These are phyloP conservation scores for Abortiporus biennis DNA, from an alignment of 1,284 basidiomycete genomes.

Conservation along the genomic window DNA sequence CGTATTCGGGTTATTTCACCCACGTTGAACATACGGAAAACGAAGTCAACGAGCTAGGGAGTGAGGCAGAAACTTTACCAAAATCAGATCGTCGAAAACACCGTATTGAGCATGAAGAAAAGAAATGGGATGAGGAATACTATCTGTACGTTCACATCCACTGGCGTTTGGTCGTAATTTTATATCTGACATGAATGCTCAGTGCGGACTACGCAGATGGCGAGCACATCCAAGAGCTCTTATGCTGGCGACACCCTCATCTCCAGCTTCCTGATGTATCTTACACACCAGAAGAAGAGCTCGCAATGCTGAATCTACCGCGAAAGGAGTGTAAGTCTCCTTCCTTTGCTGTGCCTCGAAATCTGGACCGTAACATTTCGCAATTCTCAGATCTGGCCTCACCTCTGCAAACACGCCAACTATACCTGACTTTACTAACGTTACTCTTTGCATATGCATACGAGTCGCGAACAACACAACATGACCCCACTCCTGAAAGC, in stretches of 20 bases:
- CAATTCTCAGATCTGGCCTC: slow-evolving; percentile 52
- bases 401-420: slow-evolving; percentile 42
- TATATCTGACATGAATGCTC: slow-evolving; percentile 2
- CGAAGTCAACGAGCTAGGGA: slow-evolving; percentile 71
- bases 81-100: slow-evolving; percentile 37
- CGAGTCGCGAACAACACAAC: slow-evolving; percentile 67
- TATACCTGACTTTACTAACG: slow-evolving; percentile 64
- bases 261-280: slow-evolving; percentile 30
- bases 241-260: slow-evolving; percentile 56
- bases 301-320: slow-evolving; percentile 61
- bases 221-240: slow-evolving; percentile 62
- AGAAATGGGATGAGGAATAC: slow-evolving; percentile 76
- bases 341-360: no score
- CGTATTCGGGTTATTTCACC: slow-evolving; percentile 66
- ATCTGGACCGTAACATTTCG: slow-evolving; percentile 6
- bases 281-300: slow-evolving; percentile 68
- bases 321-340: slow-evolving; percentile 65
- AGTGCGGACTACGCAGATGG: slow-evolving; percentile 79
- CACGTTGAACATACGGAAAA: slow-evolving; percentile 69
- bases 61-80: slow-evolving; percentile 49
- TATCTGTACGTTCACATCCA: slow-evolving; percentile 54
- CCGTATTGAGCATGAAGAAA: slow-evolving; percentile 54
- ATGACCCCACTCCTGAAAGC: slow-evolving; percentile 75
- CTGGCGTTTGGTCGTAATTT: slow-evolving; percentile 4
- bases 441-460: slow-evolving; percentile 73